Evolutionary conservation across 2,329 filamentous ascomycete genomes (phyloP), one percentile per base, ranked within the genome.

Genomic region (Cryphonectria carpinicola): DNA sequence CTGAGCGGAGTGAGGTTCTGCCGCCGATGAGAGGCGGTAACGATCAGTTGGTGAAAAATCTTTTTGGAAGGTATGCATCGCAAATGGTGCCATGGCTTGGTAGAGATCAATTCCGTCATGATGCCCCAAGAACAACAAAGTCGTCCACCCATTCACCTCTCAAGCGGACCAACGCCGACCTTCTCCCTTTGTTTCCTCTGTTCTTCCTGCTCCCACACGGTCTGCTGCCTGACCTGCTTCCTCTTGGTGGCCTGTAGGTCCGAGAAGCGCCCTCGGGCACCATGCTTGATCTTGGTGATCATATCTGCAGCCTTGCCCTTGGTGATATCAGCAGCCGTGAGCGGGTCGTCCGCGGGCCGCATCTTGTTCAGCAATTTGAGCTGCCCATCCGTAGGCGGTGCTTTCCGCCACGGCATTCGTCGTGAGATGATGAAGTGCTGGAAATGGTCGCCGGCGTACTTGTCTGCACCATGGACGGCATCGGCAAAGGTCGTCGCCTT

Each of bases 251-350:
- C 83, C 76, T 86, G 84, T 70, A 88, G 80, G 46, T 77, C 84
- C 37, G 84, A 82, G 78, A 87, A 94, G 82, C 82, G 88, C 73
- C 81, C 92, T 79, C 84, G 88, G 0, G 93, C 93, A 0, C 95
- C 95, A 78, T 96, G 92, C 79, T 92, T 95, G 72, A 97, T 78
- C 80, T 97, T 97, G 10, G 93, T 97, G 74, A 98, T 97, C 92
- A 97, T 95, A 78, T 98, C 95, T 5, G 87, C 87, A 5, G 94
- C 95, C 78, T 89, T 89, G 10, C 95, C 95, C 77, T 95, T 96
- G 19, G 88, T 94, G 70, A 97, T 76, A 39, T 90, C 86, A 0
- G 82, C 81, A 0, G 81, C 75, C 1, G 82, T 85, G 66, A 94
- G 77, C 67, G 86, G 82, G 39, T 89, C 82, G n/a, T 84, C 80